These are phyloP conservation scores for Nakazawaea wickerhamii DNA, from an alignment of 805 yeast species.

Conservation along the genomic window DNA sequence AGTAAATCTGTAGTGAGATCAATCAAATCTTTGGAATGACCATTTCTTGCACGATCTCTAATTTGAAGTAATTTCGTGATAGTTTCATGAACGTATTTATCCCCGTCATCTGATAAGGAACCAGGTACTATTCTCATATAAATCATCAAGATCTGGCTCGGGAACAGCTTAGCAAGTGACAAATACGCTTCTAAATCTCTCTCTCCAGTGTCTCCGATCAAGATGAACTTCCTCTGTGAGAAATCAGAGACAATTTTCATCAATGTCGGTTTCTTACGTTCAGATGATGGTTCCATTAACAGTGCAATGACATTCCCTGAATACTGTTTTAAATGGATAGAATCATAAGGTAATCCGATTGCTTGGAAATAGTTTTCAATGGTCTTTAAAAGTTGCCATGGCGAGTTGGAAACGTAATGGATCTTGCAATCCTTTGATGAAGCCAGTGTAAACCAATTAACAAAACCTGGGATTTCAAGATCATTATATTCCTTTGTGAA, in stretches of 20 bases:
- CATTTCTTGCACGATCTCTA: conserved; percentile 16
- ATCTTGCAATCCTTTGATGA: conserved; percentile 41
- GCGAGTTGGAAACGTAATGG: conserved; percentile 94
- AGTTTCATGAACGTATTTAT: conserved; percentile 19
- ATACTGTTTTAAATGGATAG: conserved; percentile 84
- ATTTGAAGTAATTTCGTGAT: conserved; percentile 1
- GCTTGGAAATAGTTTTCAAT: conserved; percentile 50
- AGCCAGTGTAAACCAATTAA: conserved; percentile 63
- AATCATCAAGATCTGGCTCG: conserved; percentile 64
- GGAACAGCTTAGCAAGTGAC: conserved; percentile 56
- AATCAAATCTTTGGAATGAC: conserved; percentile 25
- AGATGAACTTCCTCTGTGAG: conserved; percentile 68
- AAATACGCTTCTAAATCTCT: conserved; percentile 89
- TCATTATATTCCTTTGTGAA: conserved; percentile 58
- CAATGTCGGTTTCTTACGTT: conserved; percentile 67
- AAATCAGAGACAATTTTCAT: conserved; percentile 63
- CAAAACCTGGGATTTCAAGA: conserved; percentile 73
- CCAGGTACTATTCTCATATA: conserved; percentile 73
- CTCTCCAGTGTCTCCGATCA: conserved; percentile 96
- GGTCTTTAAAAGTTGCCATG: conserved; percentile 77
- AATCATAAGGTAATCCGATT: conserved; percentile 67
- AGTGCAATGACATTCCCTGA: conserved; percentile 77
- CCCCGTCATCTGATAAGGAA: conserved; percentile 57
- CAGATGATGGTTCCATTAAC: conserved; percentile 80
- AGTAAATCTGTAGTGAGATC: conserved; percentile 27